Percentiles rank a stretch among this genome's conserved stretches.
These are phyloP conservation scores for Raffaelea deltoideospora DNA, from an alignment of 2,329 filamentous ascomycete species.

Conservation along the genomic window DNA sequence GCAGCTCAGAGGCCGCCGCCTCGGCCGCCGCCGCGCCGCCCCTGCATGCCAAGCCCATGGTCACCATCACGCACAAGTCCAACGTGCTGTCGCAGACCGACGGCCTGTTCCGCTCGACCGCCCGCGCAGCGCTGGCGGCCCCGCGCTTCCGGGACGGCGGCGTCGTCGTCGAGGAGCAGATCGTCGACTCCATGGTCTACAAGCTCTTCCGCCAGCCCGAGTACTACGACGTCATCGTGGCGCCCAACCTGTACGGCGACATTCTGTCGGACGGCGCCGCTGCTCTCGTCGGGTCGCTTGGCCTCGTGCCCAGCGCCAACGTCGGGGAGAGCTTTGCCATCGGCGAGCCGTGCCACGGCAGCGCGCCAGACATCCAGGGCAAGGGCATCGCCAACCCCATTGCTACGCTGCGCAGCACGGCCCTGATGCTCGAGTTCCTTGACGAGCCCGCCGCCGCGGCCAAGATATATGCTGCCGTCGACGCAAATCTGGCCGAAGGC, in stretches of 20 bases:
- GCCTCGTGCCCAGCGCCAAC: conserved; percentile 87
- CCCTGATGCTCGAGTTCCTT: conserved; percentile 92
- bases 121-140: conserved; percentile 55
- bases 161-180: conserved; percentile 81
- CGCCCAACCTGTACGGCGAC: conserved; percentile 94
- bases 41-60: conserved; percentile 56
- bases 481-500: conserved; percentile 75
- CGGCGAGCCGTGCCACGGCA: conserved; percentile 94
- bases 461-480: conserved; percentile 80
- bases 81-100: conserved; percentile 96
- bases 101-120: conserved; percentile 77
- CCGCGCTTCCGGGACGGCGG: conserved; percentile 36
- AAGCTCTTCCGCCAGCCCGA: conserved; percentile 95
- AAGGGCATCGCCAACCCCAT: conserved; percentile 91
- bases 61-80: conserved; percentile 97
- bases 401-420: conserved; percentile 79
- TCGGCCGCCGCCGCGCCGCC: conserved; percentile 38
- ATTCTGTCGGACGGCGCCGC: conserved; percentile 92
- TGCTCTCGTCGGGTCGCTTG: conserved; percentile 79
- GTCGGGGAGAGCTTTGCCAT: conserved; percentile 91
- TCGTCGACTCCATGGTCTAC: conserved; percentile 98
- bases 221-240: conserved; percentile 95
- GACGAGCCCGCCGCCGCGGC: conserved; percentile 76
- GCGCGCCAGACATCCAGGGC: conserved; percentile 89
- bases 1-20: conserved; percentile 34